Percentiles rank a stretch among this genome's conserved stretches.
Conservation (phyloP, 1,284 basidiomycete species). For the Mycosarcoma mackinlayi region DNA sequence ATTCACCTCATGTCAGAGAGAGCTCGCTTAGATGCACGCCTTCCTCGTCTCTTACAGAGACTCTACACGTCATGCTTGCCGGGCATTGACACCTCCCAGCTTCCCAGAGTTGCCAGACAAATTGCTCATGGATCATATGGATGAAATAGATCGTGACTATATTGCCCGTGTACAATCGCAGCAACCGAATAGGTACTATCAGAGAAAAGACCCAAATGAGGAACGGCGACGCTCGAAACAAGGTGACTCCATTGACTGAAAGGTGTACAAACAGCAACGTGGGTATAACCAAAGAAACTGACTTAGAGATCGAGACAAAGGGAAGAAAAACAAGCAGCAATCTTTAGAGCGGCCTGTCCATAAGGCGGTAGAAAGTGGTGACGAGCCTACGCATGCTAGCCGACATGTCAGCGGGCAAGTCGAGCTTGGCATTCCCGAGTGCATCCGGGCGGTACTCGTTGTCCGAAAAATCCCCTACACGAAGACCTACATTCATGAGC, state of each 20-base stretch:
- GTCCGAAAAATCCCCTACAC: constrained; percentile 29
- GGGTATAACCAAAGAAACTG: constrained; percentile 10
- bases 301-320: neutral
- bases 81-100: too few relatives aligned
- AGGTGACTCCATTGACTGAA: neutral
- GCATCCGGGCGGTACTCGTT: constrained; percentile 39
- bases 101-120: too few relatives aligned
- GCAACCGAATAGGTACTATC: neutral
- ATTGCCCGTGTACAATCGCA: constrained; percentile 17
- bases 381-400: constrained; percentile 39
- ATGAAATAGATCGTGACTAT: constrained; percentile 3
- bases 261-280: constrained; percentile 1
- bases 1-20: too few relatives aligned
- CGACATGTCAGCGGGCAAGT: constrained; percentile 40
- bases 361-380: constrained; percentile 43
- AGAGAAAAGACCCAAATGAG: neutral
- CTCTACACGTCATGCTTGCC: too few relatives aligned
- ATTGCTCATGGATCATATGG: neutral
- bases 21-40: too few relatives aligned
- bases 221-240: too few relatives aligned
- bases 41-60: too few relatives aligned
- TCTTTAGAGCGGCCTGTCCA: constrained; percentile 34
- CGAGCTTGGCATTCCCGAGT: constrained; percentile 29
- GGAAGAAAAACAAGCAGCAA: neutral
- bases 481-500: constrained; percentile 45